Evolutionary conservation across 169 alveolate species (phyloP).

Genomic region (Plasmodium adleri): DNA sequence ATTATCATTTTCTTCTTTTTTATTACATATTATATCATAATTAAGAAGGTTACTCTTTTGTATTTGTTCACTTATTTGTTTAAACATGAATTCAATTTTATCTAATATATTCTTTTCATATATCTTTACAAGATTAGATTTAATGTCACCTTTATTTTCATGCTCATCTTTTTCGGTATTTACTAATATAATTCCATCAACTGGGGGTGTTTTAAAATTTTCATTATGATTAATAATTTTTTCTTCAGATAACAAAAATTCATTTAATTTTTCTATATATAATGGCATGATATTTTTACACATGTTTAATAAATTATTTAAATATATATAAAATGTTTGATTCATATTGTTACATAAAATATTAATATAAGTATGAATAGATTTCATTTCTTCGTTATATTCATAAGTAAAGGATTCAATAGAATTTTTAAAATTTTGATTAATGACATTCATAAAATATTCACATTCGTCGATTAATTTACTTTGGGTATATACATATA

Average conservation of each 20-base stretch:
- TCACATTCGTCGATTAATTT: constrained; percentile 71
- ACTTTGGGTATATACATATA: constrained; percentile 63
- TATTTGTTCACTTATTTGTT: neutral
- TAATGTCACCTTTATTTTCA: neutral
- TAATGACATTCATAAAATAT: constrained; percentile 39
- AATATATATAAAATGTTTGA: constrained; percentile 22
- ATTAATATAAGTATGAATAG: constrained; percentile 17
- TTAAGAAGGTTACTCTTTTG: neutral
- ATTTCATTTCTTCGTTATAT: constrained; percentile 26
- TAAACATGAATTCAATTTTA: neutral
- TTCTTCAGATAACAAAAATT: constrained; percentile 40
- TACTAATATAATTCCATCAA: constrained; percentile 1
- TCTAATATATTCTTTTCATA: neutral
- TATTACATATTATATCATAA: neutral
- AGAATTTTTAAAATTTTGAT: constrained; percentile 63
- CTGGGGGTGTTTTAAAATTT: constrained; percentile 44
- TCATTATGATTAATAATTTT: constrained; percentile 11
- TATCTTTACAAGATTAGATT: neutral
- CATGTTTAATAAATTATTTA: constrained; percentile 25
- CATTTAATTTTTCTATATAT: constrained; percentile 19
- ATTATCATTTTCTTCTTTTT: neutral
- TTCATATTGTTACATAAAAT: constrained; percentile 34
- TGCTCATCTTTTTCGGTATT: no score
- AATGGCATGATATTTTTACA: constrained; percentile 42
- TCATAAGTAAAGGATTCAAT: constrained; percentile 34